Percentiles rank a stretch among this genome's conserved stretches.
These are phyloP conservation scores for Boletus holoroseus DNA, from an alignment of 1,284 basidiomycete genomes.

Conservation along the genomic window DNA sequence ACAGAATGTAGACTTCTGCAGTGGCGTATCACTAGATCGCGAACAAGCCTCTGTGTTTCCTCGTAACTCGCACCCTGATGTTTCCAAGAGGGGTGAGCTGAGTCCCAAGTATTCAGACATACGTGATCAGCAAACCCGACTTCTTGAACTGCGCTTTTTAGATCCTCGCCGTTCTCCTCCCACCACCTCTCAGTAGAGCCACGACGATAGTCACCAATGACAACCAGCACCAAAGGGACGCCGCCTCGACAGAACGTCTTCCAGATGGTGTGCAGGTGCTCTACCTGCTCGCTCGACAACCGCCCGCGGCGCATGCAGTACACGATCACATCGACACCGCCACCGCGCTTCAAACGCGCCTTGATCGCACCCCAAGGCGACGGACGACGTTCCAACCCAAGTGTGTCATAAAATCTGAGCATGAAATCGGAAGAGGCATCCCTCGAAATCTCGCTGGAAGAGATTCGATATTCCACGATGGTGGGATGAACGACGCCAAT, in stretches of 20 bases:
- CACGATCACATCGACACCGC: constrained; percentile 19
- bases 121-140: constrained; percentile 23
- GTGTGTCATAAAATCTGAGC: constrained; percentile 22
- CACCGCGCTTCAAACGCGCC: constrained; percentile 12
- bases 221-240: constrained; percentile 25
- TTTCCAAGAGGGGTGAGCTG: constrained; percentile 24
- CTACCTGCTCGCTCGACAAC: constrained; percentile 18
- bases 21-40: constrained; percentile 18
- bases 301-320: constrained; percentile 29
- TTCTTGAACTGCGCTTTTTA: constrained; percentile 5
- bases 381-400: constrained; percentile 23
- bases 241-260: constrained; percentile 17
- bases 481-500: constrained; percentile 20
- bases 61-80: constrained; percentile 14
- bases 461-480: constrained; percentile 18
- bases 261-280: constrained; percentile 18
- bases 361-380: constrained; percentile 20
- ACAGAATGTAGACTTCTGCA: constrained; percentile 9
- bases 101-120: constrained; percentile 21
- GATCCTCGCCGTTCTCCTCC: constrained; percentile 20
- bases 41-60: constrained; percentile 20
- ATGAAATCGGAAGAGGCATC: background rate
- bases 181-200: constrained; percentile 31
- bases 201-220: constrained; percentile 24
- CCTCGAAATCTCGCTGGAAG: constrained; percentile 9